Evolutionary conservation across 1,139 yeast genomes (phyloP), one percentile per base, ranked within the genome.

Genomic region (Scheffersomyces insectosa): DNA sequence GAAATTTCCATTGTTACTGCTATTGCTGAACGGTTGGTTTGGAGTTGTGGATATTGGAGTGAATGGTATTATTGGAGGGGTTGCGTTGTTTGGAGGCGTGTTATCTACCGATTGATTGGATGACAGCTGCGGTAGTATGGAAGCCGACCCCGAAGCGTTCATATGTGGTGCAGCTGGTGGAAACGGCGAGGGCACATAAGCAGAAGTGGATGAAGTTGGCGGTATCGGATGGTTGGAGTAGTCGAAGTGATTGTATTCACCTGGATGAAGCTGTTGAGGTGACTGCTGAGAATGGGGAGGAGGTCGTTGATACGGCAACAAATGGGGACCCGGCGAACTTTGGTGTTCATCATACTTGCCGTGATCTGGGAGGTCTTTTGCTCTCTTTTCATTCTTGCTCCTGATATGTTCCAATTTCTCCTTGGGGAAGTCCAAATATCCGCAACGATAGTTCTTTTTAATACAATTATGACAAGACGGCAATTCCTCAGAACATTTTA

Each of bases 401-500:
- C 68, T 52, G 13, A 73, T 59, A 28, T 56, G 56, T 3, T 67
- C 70, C 38, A 73, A 53, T 43, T 62, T 67, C 11, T 71, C 77
- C 33, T 56, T 48, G 0, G 76, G 68, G 46, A 70, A 72, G 47
- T 72, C 78, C 15, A 71, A 51, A 49, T 73, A 73, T 1, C 79
- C 77, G 57, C 79, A 73, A 9, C 72, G 59, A 44, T 60, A 60
- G 31, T 65, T 59, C 51, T 68, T 73, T 46, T 68, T 68, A 9
- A 66, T 46, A 51, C 78, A 72, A 48, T 72, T 72, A 13, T 49
- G 57, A 45, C 79, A 73, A 15, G 66, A 57, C 6, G 79, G 79
- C 15, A 73, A 59, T 44, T 72, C 77, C 47, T 73, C 79, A 1
- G 70, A 54, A 47, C 78, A 73, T 50, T 72, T 73, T 56, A 73